These are phyloP conservation scores for Holtermannia corniformis DNA, from an alignment of 768 basidiomycete genomes.

Conservation along the genomic window DNA sequence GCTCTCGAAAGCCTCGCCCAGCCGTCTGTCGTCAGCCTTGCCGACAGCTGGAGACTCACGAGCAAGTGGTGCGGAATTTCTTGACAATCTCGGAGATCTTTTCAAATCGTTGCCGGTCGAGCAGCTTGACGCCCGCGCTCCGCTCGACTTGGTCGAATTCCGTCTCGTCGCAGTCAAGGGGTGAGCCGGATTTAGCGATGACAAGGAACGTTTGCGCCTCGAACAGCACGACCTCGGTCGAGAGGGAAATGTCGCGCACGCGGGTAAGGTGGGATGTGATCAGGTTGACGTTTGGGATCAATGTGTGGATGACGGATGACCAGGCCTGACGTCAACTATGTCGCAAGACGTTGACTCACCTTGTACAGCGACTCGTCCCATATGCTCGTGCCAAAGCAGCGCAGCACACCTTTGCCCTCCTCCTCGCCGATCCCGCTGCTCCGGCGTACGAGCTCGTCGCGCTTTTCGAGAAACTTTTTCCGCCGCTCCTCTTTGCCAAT, in stretches of 20 bases:
- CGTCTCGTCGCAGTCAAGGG: conserved; percentile 28
- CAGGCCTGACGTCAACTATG: conserved; percentile 58
- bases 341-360: conserved; percentile 44
- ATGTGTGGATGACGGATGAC: conserved; percentile 92
- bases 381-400: conserved; percentile 87
- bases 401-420: conserved; percentile 43
- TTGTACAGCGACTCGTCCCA: conserved; percentile 96
- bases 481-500: conserved; percentile 46
- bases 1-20: conserved; percentile 25
- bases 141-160: conserved; percentile 38
- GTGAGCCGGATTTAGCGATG: conserved; percentile 53
- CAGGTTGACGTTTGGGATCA: conserved; percentile 89
- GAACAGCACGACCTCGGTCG: conserved; percentile 89
- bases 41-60: conserved; percentile 45
- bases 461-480: conserved; percentile 59
- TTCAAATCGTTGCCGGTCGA: conserved; percentile 44
- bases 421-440: conserved; percentile 51
- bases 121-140: conserved; percentile 37
- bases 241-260: conserved; percentile 76
- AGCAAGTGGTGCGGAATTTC: conserved; percentile 84
- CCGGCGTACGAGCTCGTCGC: conserved; percentile 55
- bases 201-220: conserved; percentile 97
- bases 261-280: conserved; percentile 77
- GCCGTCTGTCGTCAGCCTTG: conserved; percentile 15
- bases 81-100: conserved; percentile 73